A percentile compares a stretch with the other conserved stretches of the same genome.
These are phyloP conservation scores for Populus hybrid DNA, from an alignment of 441 rosid genomes.

Conservation along the genomic window DNA sequence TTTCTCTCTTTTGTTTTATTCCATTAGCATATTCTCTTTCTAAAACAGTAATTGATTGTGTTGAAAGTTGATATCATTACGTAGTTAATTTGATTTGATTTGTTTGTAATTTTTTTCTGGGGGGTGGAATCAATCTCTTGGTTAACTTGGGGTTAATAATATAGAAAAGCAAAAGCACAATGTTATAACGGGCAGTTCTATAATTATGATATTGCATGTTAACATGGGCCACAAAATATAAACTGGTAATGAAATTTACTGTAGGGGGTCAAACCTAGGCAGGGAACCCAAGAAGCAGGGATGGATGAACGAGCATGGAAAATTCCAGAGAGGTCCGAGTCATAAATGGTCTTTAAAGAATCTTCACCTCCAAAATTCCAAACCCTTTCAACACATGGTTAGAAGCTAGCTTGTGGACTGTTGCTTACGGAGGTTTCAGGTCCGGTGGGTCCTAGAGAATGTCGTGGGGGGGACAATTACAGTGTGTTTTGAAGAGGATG, in stretches of 20 bases:
- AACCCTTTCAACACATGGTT: neutral
- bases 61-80: neutral
- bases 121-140: neutral
- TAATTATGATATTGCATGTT: neutral
- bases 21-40: neutral
- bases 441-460: constrained; percentile 31
- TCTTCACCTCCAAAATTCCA: neutral
- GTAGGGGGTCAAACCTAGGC: neutral
- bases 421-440: constrained; percentile 22
- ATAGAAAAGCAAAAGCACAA: neutral
- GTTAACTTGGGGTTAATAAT: neutral
- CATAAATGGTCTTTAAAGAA: constrained; percentile 3
- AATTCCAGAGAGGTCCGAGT: constrained; percentile 19
- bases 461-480: constrained; percentile 28
- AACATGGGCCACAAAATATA: neutral
- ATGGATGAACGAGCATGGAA: constrained; percentile 2
- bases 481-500: constrained; percentile 5
- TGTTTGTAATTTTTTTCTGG: neutral
- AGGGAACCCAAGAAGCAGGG: neutral
- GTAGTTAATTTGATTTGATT: neutral
- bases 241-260: neutral
- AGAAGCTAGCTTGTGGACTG: constrained; percentile 1
- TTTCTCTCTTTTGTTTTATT: neutral
- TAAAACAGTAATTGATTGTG: neutral
- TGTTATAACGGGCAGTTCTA: neutral